phyloP scores from a whole-genome alignment of 176 grass and related monocot species.

The Ensete glaucum region DNA sequence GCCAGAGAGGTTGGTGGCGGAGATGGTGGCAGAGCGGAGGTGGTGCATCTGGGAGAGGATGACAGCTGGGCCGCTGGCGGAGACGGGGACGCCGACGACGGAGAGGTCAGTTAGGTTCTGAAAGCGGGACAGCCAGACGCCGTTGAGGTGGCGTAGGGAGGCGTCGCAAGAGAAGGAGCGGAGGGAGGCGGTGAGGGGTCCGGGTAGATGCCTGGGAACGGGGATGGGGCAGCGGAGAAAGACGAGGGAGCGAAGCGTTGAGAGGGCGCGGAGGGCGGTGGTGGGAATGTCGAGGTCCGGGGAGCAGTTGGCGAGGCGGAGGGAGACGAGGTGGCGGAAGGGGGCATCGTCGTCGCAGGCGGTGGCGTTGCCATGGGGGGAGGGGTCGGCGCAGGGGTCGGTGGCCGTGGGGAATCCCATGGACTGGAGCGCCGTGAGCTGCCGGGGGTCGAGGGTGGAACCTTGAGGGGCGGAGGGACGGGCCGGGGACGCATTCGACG shows the following conservation, averaged over 20 bases:
- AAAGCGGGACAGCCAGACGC: slow-evolving; percentile 57
- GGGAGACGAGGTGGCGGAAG: slow-evolving; percentile 56
- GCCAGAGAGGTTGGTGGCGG: slow-evolving; percentile 61
- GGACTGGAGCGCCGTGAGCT: slow-evolving; percentile 52
- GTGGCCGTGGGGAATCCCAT: slow-evolving; percentile 30
- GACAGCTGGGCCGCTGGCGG: slow-evolving; percentile 32
- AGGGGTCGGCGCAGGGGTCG: slow-evolving; percentile 36
- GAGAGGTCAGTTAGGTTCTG: slow-evolving; percentile 54
- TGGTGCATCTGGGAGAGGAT: slow-evolving; percentile 62
- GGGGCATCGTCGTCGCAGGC: slow-evolving; percentile 5
- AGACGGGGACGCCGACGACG: slow-evolving; percentile 41
- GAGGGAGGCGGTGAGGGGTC: slow-evolving; percentile 30
- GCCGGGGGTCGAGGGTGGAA: slow-evolving; percentile 48
- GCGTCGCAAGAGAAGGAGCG: slow-evolving; percentile 50
- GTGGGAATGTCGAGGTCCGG: slow-evolving; percentile 47
- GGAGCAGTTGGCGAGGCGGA: slow-evolving; percentile 60
- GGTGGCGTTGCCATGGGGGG: slow-evolving; percentile 2
- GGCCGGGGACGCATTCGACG: no score
- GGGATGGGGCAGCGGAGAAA: slow-evolving; percentile 46
- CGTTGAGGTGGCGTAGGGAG: slow-evolving; percentile 47
- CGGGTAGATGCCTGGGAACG: slow-evolving; percentile 38
- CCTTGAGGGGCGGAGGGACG: not conserved
- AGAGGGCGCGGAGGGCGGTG: slow-evolving; percentile 28
- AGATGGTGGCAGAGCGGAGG: slow-evolving; percentile 43
- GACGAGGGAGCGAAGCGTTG: slow-evolving; percentile 38